These are phyloP conservation scores for Hippophae tibetana DNA, from an alignment of 306 rosid species.

Conservation along the genomic window DNA sequence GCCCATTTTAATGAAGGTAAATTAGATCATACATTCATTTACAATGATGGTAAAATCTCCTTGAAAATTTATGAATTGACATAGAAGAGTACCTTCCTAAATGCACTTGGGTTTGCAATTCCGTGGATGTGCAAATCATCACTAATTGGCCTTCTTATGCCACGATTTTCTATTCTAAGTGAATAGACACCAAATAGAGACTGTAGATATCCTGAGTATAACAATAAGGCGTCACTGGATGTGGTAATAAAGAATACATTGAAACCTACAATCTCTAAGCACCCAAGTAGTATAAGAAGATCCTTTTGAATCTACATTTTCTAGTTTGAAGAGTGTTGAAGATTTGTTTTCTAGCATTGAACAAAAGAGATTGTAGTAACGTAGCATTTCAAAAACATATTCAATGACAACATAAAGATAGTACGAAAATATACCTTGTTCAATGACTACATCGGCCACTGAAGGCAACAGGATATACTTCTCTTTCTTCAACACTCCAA, in stretches of 20 bases:
- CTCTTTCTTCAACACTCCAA: constrained; percentile 77
- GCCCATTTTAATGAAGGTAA: constrained; percentile 11
- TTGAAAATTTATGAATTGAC: neutral
- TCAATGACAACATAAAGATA: too few species aligned
- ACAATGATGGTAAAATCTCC: neutral
- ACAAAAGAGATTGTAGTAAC: too few species aligned
- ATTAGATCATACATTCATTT: constrained; percentile 7
- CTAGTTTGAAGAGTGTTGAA: neutral
- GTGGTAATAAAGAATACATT: constrained; percentile 1
- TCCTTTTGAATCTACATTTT: neutral
- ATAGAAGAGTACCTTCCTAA: constrained; percentile 53
- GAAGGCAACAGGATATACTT: constrained; percentile 78
- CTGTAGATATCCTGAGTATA: constrained; percentile 66
- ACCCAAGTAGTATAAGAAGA: too few species aligned
- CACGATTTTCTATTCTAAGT: constrained; percentile 72
- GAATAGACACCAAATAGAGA: constrained; percentile 76
- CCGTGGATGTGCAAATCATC: constrained; percentile 92
- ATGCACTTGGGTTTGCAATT: constrained; percentile 69
- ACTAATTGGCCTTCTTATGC: constrained; percentile 77
- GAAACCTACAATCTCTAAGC: neutral
- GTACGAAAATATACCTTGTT: constrained; percentile 51
- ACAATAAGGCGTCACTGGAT: constrained; percentile 2
- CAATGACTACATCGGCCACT: constrained; percentile 79
- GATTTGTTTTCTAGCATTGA: too few species aligned
- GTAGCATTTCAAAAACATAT: too few species aligned